A percentile compares a stretch with the other conserved stretches of the same genome.
Evolutionary conservation across 2,329 filamentous ascomycete species (phyloP).

Genomic region (Diaporthe sp.): DNA sequence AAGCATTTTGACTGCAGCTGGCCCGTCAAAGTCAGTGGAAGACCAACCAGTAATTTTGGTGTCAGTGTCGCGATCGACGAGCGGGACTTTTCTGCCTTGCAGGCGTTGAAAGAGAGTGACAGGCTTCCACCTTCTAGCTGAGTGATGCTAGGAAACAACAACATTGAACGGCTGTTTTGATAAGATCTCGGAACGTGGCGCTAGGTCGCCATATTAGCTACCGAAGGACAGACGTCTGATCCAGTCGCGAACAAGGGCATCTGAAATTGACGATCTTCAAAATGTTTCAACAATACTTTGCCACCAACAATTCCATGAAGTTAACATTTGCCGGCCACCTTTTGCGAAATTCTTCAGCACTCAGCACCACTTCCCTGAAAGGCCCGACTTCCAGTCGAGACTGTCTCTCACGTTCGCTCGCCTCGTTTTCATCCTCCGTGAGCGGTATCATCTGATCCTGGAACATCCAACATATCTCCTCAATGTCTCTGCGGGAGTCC

Average conservation of each 20-base stretch:
- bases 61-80: no score
- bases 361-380: conserved; percentile 20
- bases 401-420: background rate
- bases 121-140: no score
- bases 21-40: no score
- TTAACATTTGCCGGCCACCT: conserved; percentile 26
- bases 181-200: background rate
- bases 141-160: background rate
- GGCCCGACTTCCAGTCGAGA: conserved; percentile 10
- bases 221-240: background rate
- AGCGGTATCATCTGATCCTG: conserved; percentile 30
- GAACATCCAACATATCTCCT: conserved; percentile 29
- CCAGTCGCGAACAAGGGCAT: background rate
- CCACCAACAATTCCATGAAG: conserved; percentile 26
- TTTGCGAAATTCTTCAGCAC: conserved; percentile 8
- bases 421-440: background rate
- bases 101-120: no score
- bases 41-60: no score
- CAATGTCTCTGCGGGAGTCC: conserved; percentile 7
- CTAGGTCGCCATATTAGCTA: background rate
- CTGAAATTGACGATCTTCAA: background rate
- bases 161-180: background rate
- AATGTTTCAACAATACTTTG: background rate
- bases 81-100: no score
- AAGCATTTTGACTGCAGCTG: no score